Percentiles rank a stretch among this genome's conserved stretches.
Evolutionary conservation across 495 filamentous ascomycete genomes (phyloP).

Genomic region (Tuber indicum): DNA sequence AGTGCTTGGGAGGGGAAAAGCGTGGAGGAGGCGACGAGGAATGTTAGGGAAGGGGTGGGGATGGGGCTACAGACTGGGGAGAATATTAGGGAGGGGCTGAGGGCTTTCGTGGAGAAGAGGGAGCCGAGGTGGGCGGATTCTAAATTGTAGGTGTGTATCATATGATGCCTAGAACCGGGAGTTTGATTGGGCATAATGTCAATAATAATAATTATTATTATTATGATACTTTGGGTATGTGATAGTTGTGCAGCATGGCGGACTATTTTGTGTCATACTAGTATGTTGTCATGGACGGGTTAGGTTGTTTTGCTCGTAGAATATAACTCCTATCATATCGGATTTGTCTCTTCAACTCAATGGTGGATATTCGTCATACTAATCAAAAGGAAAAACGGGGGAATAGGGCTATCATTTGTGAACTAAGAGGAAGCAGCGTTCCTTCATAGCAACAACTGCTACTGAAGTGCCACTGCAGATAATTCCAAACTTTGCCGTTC

Average conservation of each 20-base stretch:
- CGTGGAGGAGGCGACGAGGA: conserved; percentile 57
- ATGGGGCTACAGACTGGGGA: conserved; percentile 55
- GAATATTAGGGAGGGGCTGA: conserved; percentile 72
- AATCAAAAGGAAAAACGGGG: background rate
- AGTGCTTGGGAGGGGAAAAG: conserved; percentile 55
- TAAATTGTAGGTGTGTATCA: conserved; percentile 53
- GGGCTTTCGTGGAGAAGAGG: conserved; percentile 73
- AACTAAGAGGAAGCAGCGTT: background rate
- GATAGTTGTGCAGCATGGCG: background rate
- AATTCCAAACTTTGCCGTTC: conserved; percentile 69
- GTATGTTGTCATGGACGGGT: background rate
- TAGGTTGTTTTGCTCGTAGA: background rate
- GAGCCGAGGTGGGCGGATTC: conserved; percentile 63
- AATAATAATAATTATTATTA: no score
- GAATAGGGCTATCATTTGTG: background rate
- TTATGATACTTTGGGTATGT: no score
- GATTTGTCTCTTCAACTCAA: conserved; percentile 2
- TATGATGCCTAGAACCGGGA: background rate
- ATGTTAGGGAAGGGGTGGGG: conserved; percentile 56
- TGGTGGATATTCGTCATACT: background rate
- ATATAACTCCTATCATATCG: background rate
- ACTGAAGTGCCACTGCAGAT: conserved; percentile 53
- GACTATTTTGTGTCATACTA: background rate
- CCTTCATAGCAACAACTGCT: conserved; percentile 8
- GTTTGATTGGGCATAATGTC: background rate